Evolutionary conservation across 768 basidiomycete genomes (phyloP).

Genomic region (Mycena indigotica): DNA sequence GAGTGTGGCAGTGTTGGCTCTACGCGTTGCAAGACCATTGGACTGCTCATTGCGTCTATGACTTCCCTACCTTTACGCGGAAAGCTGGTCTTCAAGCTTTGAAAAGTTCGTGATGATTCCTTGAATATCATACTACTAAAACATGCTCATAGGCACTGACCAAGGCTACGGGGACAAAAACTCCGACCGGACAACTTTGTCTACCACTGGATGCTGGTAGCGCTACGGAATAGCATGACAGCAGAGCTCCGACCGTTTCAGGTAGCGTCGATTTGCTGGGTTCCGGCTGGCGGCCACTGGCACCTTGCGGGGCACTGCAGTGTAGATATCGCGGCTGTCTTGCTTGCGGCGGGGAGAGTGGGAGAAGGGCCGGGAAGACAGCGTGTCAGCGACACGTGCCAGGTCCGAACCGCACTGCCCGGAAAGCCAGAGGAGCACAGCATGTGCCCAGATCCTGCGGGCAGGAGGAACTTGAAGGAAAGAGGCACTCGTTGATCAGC

Average conservation of each 20-base stretch:
- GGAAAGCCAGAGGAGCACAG: no score
- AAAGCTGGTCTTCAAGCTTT: constrained; percentile 73
- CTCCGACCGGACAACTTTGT: constrained; percentile 78
- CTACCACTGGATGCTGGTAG: constrained; percentile 91
- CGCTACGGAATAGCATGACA: constrained; percentile 73
- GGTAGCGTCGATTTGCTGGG: constrained; percentile 80
- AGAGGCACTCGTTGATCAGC: no score
- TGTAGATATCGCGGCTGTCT: no score
- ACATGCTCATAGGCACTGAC: constrained; percentile 58
- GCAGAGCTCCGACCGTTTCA: constrained; percentile 70
- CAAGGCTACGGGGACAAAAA: constrained; percentile 63
- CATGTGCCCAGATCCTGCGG: no score
- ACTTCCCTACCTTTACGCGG: constrained; percentile 80
- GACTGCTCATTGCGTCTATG: constrained; percentile 70
- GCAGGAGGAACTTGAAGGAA: no score
- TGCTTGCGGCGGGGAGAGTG: no score
- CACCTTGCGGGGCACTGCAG: no score
- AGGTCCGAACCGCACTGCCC: no score
- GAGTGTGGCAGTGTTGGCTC: constrained; percentile 77
- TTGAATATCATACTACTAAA: neutral
- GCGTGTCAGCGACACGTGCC: no score
- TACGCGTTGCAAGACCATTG: constrained; percentile 71
- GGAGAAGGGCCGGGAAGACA: no score
- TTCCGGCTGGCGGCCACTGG: constrained; percentile 81
- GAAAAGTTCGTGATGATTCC: constrained; percentile 55